Conservation (phyloP, 768 basidiomycete species). For the Hysterangium stoloniferum region DNA sequence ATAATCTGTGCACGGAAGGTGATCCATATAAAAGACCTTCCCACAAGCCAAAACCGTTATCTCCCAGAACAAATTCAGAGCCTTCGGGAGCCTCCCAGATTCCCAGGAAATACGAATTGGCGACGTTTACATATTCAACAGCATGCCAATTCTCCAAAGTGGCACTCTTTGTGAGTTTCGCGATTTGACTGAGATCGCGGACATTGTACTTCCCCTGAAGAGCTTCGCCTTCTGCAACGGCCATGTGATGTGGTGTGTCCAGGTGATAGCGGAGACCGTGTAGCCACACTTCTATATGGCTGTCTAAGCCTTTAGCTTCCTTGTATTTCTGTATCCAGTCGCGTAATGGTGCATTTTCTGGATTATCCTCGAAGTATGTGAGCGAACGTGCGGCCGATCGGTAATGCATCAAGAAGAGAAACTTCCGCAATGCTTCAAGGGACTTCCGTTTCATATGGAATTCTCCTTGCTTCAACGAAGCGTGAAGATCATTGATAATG, state of each 20-base stretch:
- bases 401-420: conserved; percentile 32
- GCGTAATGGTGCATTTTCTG: too few relatives aligned
- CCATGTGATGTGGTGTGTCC: conserved; percentile 23
- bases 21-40: conserved; percentile 24
- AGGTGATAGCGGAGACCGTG: conserved; percentile 26
- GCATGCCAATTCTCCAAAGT: conserved; percentile 18
- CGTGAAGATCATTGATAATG: conserved; percentile 18
- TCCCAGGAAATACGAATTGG: conserved; percentile 26
- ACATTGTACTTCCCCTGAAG: too few relatives aligned
- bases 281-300: conserved; percentile 24
- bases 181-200: too few relatives aligned
- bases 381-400: too few relatives aligned
- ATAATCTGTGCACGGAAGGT: conserved; percentile 24
- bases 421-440: conserved; percentile 27
- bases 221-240: neutral
- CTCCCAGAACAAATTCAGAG: conserved; percentile 27
- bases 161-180: too few relatives aligned
- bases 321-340: conserved; percentile 22
- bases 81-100: conserved; percentile 30
- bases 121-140: conserved; percentile 20
- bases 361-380: too few relatives aligned
- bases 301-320: conserved; percentile 16
- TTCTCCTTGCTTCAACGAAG: neutral
- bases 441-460: conserved; percentile 22
- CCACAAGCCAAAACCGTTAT: conserved; percentile 27